Evolutionary conservation across 2,329 filamentous ascomycete genomes (phyloP), one percentile per base, ranked within the genome.

Genomic region (Phoma sp.): DNA sequence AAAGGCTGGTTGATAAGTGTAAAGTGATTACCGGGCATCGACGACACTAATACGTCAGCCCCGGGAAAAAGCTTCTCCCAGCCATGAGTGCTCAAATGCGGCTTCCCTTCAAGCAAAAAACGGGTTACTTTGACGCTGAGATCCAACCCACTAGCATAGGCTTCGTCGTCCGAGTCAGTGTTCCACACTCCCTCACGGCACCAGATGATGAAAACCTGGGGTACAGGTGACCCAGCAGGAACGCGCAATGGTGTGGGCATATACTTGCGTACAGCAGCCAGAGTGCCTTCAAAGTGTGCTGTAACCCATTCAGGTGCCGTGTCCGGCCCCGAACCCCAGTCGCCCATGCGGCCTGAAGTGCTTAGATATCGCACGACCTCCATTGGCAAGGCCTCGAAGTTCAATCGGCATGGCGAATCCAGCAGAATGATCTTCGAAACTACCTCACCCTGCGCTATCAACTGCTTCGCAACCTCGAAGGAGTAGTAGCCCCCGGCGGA

Each of bases 341-440:
- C 34, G n/a, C 34, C 34, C 34, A 37, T 37, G 20, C 17, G 34
- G 20, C 34, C 34, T 5, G 34, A 21, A 23, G 17, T 10, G 20
- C 34, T 37, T 18, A 37, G 34, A 5, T 37, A 37, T 3, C 34
- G 34, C 34, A 37, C 34, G 17, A 37, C 34, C 18, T 37, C 34
- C 34, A 37, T 37, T 3, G 89, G 90, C 1, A 90, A 81, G 15
- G 85, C 84, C 74, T 91, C 86, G 5, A 92, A 56, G 5, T 52
- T 58, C 14, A 42, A 51, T 17, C 66, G 68, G 25, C 49, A 36
- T 9, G 68, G 69, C 9, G 62, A 57, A 42, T 74, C 70, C 21
- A 74, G 53, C 10, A 74, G 45, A 12, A 66, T 42, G 9, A 74
- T 56, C 5, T 39, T 37, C 3, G 60, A 40, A 11, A 72, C 62